These are phyloP conservation scores for Drosera spatulata DNA, from an alignment of 179 eudicot genomes.

Conservation along the genomic window DNA sequence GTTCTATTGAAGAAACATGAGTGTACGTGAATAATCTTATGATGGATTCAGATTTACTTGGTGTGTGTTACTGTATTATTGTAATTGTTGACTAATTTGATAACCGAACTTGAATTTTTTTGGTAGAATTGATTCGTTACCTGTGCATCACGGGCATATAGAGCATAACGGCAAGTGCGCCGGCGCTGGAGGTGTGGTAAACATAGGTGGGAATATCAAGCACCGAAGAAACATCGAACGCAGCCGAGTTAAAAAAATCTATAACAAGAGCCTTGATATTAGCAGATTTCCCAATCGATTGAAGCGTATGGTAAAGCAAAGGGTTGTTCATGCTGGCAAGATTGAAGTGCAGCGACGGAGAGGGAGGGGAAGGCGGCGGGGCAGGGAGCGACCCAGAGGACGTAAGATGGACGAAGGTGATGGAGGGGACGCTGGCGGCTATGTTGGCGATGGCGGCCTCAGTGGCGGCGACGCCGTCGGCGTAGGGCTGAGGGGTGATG, in stretches of 20 bases:
- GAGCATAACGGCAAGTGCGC: conserved; percentile 1
- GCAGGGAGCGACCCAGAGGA: not conserved
- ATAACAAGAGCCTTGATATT: not conserved
- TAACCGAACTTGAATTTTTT: no score
- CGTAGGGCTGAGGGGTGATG: conserved; percentile 1
- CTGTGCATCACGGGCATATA: not conserved
- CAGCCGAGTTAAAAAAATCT: not conserved
- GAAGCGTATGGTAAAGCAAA: not conserved
- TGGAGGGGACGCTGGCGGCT: conserved; percentile 32
- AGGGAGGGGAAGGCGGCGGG: conserved; percentile 7
- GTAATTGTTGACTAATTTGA: no score
- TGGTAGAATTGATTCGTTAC: no score
- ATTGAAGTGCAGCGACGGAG: conserved; percentile 17
- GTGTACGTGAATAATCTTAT: no score
- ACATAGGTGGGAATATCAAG: not conserved
- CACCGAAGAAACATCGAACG: not conserved
- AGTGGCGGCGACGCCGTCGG: not conserved
- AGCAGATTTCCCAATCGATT: not conserved
- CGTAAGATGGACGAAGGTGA: conserved; percentile 33
- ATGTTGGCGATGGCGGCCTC: conserved; percentile 1
- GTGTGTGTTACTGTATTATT: no score
- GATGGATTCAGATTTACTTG: no score
- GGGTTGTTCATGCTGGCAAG: conserved; percentile 1
- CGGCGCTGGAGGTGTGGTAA: not conserved
- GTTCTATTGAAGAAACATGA: no score